These are phyloP conservation scores for Paraphaeosphaeria sporulosa DNA, from an alignment of 2,329 filamentous ascomycete species.

Conservation along the genomic window DNA sequence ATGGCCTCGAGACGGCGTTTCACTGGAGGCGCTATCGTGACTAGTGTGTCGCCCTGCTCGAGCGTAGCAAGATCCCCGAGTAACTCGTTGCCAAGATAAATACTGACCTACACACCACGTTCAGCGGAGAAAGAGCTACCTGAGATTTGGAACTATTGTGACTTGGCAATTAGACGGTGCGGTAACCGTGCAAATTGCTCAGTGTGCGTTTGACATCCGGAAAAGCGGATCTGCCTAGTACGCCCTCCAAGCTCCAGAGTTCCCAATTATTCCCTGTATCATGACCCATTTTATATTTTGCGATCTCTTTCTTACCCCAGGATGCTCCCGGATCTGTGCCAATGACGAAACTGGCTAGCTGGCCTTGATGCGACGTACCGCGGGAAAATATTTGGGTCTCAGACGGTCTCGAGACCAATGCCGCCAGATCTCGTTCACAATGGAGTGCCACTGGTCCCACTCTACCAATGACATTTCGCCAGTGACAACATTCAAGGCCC, in stretches of 20 bases:
- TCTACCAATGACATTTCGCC: neutral
- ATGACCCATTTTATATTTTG: neutral
- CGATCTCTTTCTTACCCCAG: neutral
- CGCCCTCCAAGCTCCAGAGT: neutral
- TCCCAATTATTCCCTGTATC: neutral
- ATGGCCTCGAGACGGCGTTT: neutral
- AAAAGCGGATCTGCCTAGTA: neutral
- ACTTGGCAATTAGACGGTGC: too few relatives aligned
- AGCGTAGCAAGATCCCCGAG: neutral
- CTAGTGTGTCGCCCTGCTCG: too few relatives aligned
- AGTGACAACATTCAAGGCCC: neutral
- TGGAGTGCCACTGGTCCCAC: neutral
- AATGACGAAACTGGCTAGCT: neutral
- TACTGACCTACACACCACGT: neutral
- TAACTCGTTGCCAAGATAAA: neutral
- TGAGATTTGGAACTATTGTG: neutral
- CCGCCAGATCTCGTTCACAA: neutral
- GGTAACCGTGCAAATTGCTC: neutral
- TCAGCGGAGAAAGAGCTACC: neutral
- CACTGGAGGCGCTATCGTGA: neutral
- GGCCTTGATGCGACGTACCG: neutral
- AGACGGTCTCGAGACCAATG: neutral
- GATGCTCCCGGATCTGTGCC: neutral
- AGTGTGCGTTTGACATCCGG: neutral
- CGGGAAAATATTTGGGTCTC: neutral